Base-by-base conservation (phyloP, 2,329 filamentous ascomycete species). In the Allantophomopsis cytisporea region DNA sequence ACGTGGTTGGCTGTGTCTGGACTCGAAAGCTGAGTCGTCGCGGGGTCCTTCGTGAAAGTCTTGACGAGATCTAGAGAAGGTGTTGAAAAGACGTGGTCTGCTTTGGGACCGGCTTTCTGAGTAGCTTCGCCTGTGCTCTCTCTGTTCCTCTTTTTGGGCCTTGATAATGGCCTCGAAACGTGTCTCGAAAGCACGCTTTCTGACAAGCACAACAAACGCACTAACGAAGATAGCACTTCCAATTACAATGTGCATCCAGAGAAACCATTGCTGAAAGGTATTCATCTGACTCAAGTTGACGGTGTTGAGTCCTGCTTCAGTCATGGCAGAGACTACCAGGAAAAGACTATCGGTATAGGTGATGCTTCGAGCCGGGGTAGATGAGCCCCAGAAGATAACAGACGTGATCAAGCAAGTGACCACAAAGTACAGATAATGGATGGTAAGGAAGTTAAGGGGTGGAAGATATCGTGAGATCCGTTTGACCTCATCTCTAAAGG, bases 351-450 rank as follows among this genome's bases (percentile, higher is more conserved):
- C 78, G 31, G 67, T 66, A 55, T 77, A 84, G 35, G 60, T 57
- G 37, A 83, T 62, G 45, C 63, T 70, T 39, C 59, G 54, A 14
- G 57, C 51, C 1, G 73, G 69, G 2, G 62, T 63, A 1, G 72
- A 73, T 1, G 68, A 63, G 7, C 62, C 66, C 66, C 69, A 83
- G 50, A 83, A 77, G 38, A 83, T 66, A 41, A 72, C 46, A 12
- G 76, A 76, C 38, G 63, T 64, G 15, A 79, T 21, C 5, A 82
- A 52, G 38, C 64, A 66, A 6, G 68, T 68, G 10, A 59, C 43
- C 43, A 80, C 63, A 53, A 83, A 83, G 57, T 83, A 83, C 38
- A 65, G 54, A 57, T 82, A 81, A 52, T 83, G 80, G 5, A 83
- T 49, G 2, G 71, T 75, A 49, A 80, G 70, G 53, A 73, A 80